Percentiles rank a stretch among this genome's conserved stretches.
Conservation (phyloP, 768 basidiomycete genomes). For the Bullera alba region DNA sequence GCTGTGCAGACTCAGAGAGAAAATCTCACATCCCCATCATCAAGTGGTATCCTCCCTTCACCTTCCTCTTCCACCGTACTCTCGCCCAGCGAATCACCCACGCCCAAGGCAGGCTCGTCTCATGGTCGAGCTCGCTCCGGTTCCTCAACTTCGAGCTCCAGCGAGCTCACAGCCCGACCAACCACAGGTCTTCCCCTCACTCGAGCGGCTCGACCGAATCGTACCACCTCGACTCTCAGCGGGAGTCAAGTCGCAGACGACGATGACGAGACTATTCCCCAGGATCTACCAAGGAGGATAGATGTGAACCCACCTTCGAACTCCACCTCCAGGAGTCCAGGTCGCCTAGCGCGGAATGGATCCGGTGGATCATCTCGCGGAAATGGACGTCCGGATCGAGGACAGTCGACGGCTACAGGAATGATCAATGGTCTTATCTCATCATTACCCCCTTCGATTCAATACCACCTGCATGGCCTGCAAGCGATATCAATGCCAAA, state of each 20-base stretch:
- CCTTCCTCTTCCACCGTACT: conserved; percentile 19
- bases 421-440: neutral
- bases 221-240: no score
- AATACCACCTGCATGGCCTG: neutral
- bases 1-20: conserved; percentile 7
- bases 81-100: conserved; percentile 6
- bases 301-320: neutral
- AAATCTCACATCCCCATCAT: conserved; percentile 10
- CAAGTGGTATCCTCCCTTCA: conserved; percentile 15
- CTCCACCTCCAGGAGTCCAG: neutral
- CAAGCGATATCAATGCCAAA: neutral
- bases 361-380: neutral
- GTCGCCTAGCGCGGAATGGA: neutral
- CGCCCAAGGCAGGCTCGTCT: neutral
- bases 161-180: conserved; percentile 29
- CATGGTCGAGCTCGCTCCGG: neutral
- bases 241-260: neutral
- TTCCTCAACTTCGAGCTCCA: conserved; percentile 21
- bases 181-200: no score
- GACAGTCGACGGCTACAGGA: neutral
- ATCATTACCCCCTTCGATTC: neutral
- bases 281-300: neutral
- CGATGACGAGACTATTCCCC: neutral
- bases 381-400: neutral
- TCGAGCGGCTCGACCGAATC: no score